phyloP scores from a whole-genome alignment of 768 basidiomycete genomes.

The Hygrophorus pudorinus region DNA sequence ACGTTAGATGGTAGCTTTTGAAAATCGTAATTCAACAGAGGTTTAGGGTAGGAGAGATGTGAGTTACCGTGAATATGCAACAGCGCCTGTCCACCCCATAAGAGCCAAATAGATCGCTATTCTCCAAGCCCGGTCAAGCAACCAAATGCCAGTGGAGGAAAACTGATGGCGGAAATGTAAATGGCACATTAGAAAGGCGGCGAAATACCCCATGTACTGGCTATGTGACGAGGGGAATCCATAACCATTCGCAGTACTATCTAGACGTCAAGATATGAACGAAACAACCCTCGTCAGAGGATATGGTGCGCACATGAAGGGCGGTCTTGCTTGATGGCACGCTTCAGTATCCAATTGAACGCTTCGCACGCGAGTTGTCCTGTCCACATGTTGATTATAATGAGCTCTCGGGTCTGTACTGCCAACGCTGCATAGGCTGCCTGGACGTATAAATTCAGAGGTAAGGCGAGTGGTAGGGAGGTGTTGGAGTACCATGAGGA shows the following conservation, averaged over 20 bases:
- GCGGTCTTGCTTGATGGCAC: conserved; percentile 53
- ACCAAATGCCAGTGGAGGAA: conserved; percentile 34
- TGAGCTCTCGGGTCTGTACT: conserved; percentile 66
- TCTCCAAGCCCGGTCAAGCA: conserved; percentile 46
- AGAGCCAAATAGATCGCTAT: conserved; percentile 37
- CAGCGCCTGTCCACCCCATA: conserved; percentile 45
- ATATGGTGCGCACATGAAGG: conserved; percentile 41
- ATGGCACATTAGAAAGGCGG: conserved; percentile 67
- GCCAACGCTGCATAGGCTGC: conserved; percentile 71
- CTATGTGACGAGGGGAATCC: conserved; percentile 87
- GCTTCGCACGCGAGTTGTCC: conserved; percentile 69
- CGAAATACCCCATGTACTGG: conserved; percentile 86
- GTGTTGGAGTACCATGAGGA: conserved; percentile 46
- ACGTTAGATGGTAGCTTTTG: conserved; percentile 46
- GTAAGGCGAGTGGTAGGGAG: neutral
- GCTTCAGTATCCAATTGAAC: conserved; percentile 63
- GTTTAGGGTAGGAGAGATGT: neutral
- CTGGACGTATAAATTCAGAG: conserved; percentile 24
- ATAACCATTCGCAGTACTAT: conserved; percentile 56
- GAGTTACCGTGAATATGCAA: conserved; percentile 71
- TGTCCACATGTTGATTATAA: conserved; percentile 77
- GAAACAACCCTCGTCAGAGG: neutral
- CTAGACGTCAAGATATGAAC: neutral
- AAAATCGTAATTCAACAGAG: neutral
- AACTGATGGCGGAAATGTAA: conserved; percentile 63